These are phyloP conservation scores for Heritiera littoralis DNA, from an alignment of 345 rosid species.

Conservation along the genomic window DNA sequence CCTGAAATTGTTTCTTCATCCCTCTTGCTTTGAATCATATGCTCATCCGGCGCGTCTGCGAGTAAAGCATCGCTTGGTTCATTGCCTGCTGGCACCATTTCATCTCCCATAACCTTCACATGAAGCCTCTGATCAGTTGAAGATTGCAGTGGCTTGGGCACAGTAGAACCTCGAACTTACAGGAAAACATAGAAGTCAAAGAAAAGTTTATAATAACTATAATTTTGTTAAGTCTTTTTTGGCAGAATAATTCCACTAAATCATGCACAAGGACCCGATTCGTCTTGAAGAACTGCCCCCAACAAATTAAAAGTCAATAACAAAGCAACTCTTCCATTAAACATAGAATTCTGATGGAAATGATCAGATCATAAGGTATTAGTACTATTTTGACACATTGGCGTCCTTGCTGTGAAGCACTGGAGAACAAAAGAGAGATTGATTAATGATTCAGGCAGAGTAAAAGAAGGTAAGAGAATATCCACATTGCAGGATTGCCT, in stretches of 20 bases:
- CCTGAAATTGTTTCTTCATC: constrained; percentile 20
- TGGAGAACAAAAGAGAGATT: background rate
- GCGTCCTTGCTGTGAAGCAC: background rate
- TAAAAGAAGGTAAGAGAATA: background rate
- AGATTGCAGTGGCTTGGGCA: constrained; percentile 21
- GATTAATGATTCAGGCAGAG: background rate
- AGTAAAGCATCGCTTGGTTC: constrained; percentile 4
- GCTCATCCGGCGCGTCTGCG: constrained; percentile 15
- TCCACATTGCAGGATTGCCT: background rate
- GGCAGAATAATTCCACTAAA: background rate
- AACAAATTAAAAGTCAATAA: background rate
- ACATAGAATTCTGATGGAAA: background rate
- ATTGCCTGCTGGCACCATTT: constrained; percentile 43
- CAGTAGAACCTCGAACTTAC: constrained; percentile 27
- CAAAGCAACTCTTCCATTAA: background rate
- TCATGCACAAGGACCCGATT: background rate
- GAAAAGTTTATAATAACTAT: background rate
- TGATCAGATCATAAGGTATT: background rate
- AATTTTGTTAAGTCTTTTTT: background rate
- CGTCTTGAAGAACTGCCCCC: background rate
- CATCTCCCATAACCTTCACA: constrained; percentile 38
- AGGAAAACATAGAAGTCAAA: background rate
- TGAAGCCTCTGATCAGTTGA: constrained; percentile 44
- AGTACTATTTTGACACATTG: background rate
- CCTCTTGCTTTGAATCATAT: constrained; percentile 5